Evolutionary conservation across 208 protist genomes (phyloP).

Genomic region (Trypanosoma theileri): DNA sequence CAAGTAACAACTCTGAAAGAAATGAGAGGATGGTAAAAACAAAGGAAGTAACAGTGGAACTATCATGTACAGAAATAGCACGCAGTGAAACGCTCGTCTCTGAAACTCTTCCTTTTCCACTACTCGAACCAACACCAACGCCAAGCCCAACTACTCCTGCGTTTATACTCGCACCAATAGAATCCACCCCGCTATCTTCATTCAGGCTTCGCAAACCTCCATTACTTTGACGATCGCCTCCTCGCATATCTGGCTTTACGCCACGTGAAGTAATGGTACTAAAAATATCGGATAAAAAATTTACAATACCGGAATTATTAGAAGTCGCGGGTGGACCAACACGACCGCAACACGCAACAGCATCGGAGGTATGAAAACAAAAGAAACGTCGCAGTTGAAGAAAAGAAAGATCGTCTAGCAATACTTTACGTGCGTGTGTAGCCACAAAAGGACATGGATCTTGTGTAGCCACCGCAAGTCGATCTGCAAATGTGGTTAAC

Average conservation of each 20-base stretch:
- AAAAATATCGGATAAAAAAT: constrained; percentile 25
- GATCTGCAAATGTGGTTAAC: constrained; percentile 8
- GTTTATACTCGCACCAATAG: not conserved
- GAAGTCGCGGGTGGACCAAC: not conserved
- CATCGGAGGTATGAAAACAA: not conserved
- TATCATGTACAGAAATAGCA: constrained; percentile 57
- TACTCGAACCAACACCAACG: not conserved
- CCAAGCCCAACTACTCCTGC: not conserved
- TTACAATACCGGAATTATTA: constrained; percentile 12
- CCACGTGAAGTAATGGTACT: constrained; percentile 21
- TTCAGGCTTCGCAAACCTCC: not conserved
- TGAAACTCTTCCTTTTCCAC: not conserved
- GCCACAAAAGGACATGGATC: constrained; percentile 69
- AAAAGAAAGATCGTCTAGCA: constrained; percentile 63
- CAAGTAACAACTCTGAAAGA: constrained; percentile 66
- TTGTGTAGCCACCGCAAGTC: constrained; percentile 29
- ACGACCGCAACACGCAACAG: constrained; percentile 1
- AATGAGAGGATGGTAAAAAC: constrained; percentile 70
- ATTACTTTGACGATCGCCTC: not conserved
- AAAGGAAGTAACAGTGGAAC: constrained; percentile 56
- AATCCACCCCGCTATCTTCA: not conserved
- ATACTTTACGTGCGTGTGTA: constrained; percentile 49
- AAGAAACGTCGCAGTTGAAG: constrained; percentile 32
- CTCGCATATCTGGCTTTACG: constrained; percentile 3
- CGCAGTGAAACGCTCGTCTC: constrained; percentile 20